Conservation (phyloP, 2,329 filamentous ascomycete genomes). For the Ascochyta koolunga region DNA sequence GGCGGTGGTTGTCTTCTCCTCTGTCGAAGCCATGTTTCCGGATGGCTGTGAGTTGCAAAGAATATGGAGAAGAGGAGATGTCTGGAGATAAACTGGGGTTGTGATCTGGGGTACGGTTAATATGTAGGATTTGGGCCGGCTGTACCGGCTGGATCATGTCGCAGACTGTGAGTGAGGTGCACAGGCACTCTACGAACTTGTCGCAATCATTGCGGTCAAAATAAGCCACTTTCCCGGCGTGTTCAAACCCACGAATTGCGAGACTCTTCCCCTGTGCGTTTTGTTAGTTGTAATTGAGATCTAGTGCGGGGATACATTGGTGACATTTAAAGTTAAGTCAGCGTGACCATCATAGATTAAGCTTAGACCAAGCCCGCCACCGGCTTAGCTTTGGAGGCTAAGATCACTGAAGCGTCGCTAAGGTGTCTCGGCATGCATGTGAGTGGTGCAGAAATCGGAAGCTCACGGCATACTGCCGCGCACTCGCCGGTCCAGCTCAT, state of each 20-base stretch:
- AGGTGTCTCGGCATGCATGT: conserved; percentile 18
- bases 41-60: background rate
- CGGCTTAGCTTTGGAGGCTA: conserved; percentile 14
- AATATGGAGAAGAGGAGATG: background rate
- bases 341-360: conserved; percentile 6
- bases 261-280: background rate
- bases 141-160: conserved; percentile 6
- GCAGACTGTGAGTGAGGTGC: background rate
- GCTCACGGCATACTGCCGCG: background rate
- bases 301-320: background rate
- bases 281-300: background rate
- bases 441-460: conserved; percentile 15
- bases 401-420: conserved; percentile 14
- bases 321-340: background rate
- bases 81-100: conserved; percentile 18
- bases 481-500: background rate
- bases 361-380: conserved; percentile 16
- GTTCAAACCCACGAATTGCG: conserved; percentile 13
- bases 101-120: conserved; percentile 12
- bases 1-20: conserved; percentile 20
- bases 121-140: conserved; percentile 13
- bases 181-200: background rate
- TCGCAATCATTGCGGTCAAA: conserved; percentile 1
- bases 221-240: conserved; percentile 7
- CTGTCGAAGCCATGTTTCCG: conserved; percentile 22